Evolutionary conservation across 306 rosid genomes (phyloP).

Genomic region (Cyamopsis tetragonoloba): DNA sequence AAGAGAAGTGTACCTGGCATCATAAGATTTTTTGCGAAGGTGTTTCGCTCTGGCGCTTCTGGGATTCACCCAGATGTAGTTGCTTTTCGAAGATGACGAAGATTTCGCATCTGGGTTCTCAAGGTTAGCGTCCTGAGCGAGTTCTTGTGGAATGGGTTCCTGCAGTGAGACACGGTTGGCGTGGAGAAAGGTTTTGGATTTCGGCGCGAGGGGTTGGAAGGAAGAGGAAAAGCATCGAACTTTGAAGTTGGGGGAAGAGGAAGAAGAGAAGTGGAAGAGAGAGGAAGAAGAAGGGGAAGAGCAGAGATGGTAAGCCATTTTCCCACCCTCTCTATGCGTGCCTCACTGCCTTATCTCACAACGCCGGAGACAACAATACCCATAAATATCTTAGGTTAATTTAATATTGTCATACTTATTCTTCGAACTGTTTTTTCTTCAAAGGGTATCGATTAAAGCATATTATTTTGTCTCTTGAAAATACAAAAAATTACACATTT

Average conservation of each 20-base stretch:
- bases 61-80: constrained; percentile 85
- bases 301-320: constrained; percentile 68
- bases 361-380: not conserved
- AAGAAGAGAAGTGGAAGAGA: constrained; percentile 43
- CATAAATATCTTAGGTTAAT: not conserved
- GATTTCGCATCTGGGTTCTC: constrained; percentile 39
- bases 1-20: constrained; percentile 69
- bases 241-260: constrained; percentile 28
- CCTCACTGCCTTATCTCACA: not conserved
- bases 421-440: too few species aligned
- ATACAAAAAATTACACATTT: too few species aligned
- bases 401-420: too few species aligned
- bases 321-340: not conserved
- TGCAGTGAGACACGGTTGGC: constrained; percentile 47
- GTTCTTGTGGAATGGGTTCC: constrained; percentile 27
- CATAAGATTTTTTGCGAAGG: constrained; percentile 56
- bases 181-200: constrained; percentile 41
- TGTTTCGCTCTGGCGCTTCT: constrained; percentile 72
- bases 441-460: too few species aligned
- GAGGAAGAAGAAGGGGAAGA: constrained; percentile 67
- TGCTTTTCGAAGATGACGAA: constrained; percentile 37
- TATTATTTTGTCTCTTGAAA: too few species aligned
- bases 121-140: not conserved
- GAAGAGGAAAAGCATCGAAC: constrained; percentile 20
- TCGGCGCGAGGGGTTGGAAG: constrained; percentile 26